Evolutionary conservation across 2,329 filamentous ascomycete species (phyloP).

Genomic region (Trichoderma brevicompactum): DNA sequence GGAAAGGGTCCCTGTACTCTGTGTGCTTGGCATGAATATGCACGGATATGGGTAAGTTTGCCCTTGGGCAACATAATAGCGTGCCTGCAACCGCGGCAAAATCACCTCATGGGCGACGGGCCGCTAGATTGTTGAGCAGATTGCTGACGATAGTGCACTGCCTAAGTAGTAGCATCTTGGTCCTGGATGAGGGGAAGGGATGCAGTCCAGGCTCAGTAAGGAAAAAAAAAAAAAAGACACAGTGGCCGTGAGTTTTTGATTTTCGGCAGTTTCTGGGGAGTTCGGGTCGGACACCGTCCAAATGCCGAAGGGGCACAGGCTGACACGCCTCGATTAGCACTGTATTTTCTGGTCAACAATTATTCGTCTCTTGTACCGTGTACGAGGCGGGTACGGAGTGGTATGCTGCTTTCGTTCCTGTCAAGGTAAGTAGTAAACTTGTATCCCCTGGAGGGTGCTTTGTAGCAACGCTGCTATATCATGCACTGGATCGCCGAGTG

Average conservation of each 20-base stretch:
- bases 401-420: slow-evolving; percentile 1
- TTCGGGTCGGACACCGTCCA: slow-evolving; percentile 15
- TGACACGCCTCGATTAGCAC: slow-evolving; percentile 22
- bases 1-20: not conserved
- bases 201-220: not conserved
- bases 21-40: not conserved
- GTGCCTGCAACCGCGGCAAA: slow-evolving; percentile 4
- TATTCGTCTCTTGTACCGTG: not conserved
- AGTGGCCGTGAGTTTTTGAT: not conserved
- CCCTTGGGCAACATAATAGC: not conserved
- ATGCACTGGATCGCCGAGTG: not conserved
- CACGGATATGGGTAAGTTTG: not conserved
- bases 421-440: not conserved
- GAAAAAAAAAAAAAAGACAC: not conserved
- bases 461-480: not conserved
- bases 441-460: not conserved
- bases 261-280: slow-evolving; percentile 11
- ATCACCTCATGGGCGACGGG: slow-evolving; percentile 26
- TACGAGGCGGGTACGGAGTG: not conserved
- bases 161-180: not conserved
- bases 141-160: slow-evolving; percentile 6
- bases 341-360: not conserved
- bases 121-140: not conserved
- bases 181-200: not conserved
- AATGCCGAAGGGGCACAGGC: slow-evolving; percentile 15